Evolutionary conservation across 345 rosid species (phyloP).

Genomic region (Gossypioides kirkii): DNA sequence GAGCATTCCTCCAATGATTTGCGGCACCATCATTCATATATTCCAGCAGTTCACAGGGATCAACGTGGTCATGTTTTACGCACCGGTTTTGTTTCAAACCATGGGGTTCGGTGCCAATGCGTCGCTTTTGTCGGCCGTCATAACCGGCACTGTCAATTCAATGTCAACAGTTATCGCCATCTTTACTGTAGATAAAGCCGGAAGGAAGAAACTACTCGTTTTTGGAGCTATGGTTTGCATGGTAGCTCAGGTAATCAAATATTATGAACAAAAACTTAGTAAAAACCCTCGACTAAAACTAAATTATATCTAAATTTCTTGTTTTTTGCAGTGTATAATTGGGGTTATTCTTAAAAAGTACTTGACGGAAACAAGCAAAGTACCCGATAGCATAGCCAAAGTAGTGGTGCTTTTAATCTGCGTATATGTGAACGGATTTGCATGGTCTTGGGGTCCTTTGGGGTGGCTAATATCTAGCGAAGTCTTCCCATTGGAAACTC

Average conservation of each 20-base stretch:
- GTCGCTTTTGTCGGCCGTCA: slow-evolving; percentile 38
- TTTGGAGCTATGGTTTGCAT: slow-evolving; percentile 32
- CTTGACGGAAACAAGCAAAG: neutral
- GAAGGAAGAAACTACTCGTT: slow-evolving; percentile 37
- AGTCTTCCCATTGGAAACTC: slow-evolving; percentile 50
- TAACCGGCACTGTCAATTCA: slow-evolving; percentile 34
- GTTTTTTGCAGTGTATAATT: neutral
- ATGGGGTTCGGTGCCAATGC: slow-evolving; percentile 44
- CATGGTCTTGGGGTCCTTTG: slow-evolving; percentile 82
- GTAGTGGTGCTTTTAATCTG: slow-evolving; percentile 38
- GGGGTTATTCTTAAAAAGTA: neutral
- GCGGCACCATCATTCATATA: slow-evolving; percentile 44
- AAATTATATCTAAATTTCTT: neutral
- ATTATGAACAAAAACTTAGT: neutral
- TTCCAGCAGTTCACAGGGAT: slow-evolving; percentile 79
- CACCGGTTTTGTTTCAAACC: slow-evolving; percentile 50
- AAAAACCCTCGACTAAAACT: neutral
- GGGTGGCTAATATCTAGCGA: slow-evolving; percentile 70
- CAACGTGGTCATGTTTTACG: slow-evolving; percentile 45
- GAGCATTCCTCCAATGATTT: slow-evolving; percentile 45
- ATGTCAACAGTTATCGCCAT: slow-evolving; percentile 29
- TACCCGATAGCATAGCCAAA: neutral
- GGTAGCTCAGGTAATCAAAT: neutral
- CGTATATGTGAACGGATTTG: slow-evolving; percentile 49
- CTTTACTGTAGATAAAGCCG: slow-evolving; percentile 32